phyloP scores from a whole-genome alignment of 768 basidiomycete genomes.

The Amanita inopinata region DNA sequence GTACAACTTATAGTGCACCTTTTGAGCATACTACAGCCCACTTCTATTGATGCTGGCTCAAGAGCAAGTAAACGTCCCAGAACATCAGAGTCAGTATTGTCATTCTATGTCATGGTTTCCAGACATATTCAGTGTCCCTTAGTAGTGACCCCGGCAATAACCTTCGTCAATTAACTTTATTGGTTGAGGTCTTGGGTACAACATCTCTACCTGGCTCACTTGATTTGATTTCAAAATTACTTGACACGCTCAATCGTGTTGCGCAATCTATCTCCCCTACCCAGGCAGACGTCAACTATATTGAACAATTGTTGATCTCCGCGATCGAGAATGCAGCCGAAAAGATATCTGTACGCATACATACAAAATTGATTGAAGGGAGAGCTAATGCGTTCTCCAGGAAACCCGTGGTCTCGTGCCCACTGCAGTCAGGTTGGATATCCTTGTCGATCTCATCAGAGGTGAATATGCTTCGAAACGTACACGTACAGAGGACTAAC shows the following conservation, averaged over 20 bases:
- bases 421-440: slow-evolving; percentile 64
- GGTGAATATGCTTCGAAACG: slow-evolving; percentile 30
- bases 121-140: slow-evolving; percentile 5
- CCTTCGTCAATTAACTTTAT: slow-evolving; percentile 40
- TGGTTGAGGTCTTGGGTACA: slow-evolving; percentile 67
- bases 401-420: slow-evolving; percentile 42
- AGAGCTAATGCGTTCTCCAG: slow-evolving; percentile 23
- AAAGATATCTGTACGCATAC: slow-evolving; percentile 39
- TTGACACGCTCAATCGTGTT: slow-evolving; percentile 65
- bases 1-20: slow-evolving; percentile 43
- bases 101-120: not conserved
- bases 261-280: slow-evolving; percentile 43
- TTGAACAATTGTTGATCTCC: slow-evolving; percentile 78
- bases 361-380: not conserved
- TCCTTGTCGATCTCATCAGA: slow-evolving; percentile 80
- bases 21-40: slow-evolving; percentile 39
- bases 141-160: slow-evolving; percentile 25
- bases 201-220: slow-evolving; percentile 56
- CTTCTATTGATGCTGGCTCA: slow-evolving; percentile 26
- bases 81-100: slow-evolving; percentile 39
- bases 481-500: slow-evolving; percentile 3
- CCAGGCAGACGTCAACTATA: slow-evolving; percentile 62
- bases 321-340: slow-evolving; percentile 60
- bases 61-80: slow-evolving; percentile 60
- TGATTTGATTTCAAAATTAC: slow-evolving; percentile 58